These are phyloP conservation scores for Fusarium kyushuense DNA, from an alignment of 2,329 filamentous ascomycete species.

Conservation along the genomic window DNA sequence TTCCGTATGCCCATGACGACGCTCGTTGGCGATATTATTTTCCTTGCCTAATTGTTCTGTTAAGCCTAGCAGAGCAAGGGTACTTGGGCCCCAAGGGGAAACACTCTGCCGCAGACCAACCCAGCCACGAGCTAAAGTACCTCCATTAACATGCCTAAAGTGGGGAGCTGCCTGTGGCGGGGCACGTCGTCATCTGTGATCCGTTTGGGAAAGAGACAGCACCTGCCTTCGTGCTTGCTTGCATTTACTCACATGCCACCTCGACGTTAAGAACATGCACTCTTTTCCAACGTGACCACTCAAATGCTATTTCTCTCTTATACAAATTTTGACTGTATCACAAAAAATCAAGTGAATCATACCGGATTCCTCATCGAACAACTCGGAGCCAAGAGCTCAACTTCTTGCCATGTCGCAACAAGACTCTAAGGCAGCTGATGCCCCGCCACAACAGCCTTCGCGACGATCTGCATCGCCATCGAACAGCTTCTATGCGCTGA, in stretches of 20 bases:
- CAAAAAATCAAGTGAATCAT: neutral
- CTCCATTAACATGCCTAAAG: conserved; percentile 18
- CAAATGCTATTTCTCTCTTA: conserved; percentile 11
- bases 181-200: conserved; percentile 46
- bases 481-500: conserved; percentile 93
- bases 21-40: conserved; percentile 10
- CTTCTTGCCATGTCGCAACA: conserved; percentile 40
- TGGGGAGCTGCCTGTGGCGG: conserved; percentile 36
- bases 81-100: conserved; percentile 19
- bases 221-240: conserved; percentile 14
- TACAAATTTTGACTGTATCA: neutral
- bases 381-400: conserved; percentile 7
- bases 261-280: neutral
- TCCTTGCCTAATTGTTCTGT: conserved; percentile 1
- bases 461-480: conserved; percentile 74
- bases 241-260: conserved; percentile 38
- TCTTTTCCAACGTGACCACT: conserved; percentile 13
- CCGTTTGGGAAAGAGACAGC: conserved; percentile 38
- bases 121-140: conserved; percentile 22
- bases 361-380: neutral
- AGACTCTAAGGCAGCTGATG: conserved; percentile 39
- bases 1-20: conserved; percentile 34
- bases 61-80: conserved; percentile 6
- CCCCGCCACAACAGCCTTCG: conserved; percentile 45
- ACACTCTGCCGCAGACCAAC: neutral